Evolutionary conservation across 192 early-diverging fungal species (phyloP).

Genomic region (Coemansia interrupta): DNA sequence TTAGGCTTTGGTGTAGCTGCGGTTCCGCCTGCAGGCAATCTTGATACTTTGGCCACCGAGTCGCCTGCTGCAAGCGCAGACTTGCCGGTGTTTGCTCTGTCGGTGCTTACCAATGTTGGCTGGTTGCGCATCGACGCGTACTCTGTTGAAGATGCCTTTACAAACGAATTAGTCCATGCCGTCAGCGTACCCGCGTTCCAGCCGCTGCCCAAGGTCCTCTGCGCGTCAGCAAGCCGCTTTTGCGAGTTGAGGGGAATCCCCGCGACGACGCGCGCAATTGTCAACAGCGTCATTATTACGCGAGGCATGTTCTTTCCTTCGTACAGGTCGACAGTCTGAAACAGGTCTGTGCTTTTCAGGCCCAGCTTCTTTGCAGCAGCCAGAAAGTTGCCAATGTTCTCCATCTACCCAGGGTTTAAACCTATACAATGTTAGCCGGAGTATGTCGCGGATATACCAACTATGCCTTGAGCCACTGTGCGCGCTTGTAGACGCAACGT

Average conservation of each 20-base stretch:
- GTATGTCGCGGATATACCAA: no score
- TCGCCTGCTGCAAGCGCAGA: neutral
- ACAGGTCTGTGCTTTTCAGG: slow-evolving; percentile 68
- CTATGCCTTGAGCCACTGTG: neutral
- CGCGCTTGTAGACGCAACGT: slow-evolving; percentile 1
- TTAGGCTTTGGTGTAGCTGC: slow-evolving; percentile 5
- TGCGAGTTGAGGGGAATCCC: slow-evolving; percentile 49
- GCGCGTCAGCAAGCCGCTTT: slow-evolving; percentile 27
- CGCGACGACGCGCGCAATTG: slow-evolving; percentile 63
- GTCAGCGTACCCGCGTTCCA: slow-evolving; percentile 49
- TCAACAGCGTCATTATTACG: slow-evolving; percentile 72
- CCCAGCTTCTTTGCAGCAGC: slow-evolving; percentile 69
- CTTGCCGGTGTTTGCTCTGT: slow-evolving; percentile 1
- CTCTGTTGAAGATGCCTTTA: slow-evolving; percentile 11
- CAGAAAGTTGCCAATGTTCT: slow-evolving; percentile 76
- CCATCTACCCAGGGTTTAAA: slow-evolving; percentile 61
- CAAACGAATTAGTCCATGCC: slow-evolving; percentile 6
- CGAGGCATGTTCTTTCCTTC: slow-evolving; percentile 76
- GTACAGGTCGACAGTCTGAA: slow-evolving; percentile 77
- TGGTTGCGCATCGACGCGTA: slow-evolving; percentile 30
- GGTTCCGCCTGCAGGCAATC: neutral
- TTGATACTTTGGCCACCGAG: neutral
- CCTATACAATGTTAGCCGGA: slow-evolving; percentile 1
- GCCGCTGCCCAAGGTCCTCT: slow-evolving; percentile 31
- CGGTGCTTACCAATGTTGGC: slow-evolving; percentile 28